Base-by-base conservation (phyloP, 1,139 yeast genomes). In the Suhomyces choctaworum region DNA sequence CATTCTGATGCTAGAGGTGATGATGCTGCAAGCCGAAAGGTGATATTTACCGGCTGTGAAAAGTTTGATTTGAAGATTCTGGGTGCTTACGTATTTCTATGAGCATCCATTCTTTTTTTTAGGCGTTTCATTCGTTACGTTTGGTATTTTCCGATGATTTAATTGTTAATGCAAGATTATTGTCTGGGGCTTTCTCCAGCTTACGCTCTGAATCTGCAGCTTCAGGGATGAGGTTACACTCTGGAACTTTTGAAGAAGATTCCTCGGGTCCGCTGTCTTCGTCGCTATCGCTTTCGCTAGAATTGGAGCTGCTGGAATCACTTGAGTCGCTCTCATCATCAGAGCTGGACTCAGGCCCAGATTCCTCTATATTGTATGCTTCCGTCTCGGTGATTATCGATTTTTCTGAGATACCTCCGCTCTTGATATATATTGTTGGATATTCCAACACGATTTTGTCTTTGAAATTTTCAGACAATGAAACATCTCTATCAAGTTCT, bases 361-460 rank as follows among this genome's bases (percentile, higher is more conserved):
- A 13, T 8, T 25, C 52, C 44, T 36, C 12, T 48, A 36, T 12
- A 25, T 40, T 25, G 36, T 62, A 63, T 0, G 66, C 65, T 4
- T 41, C 41, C 5, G 36, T 38, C 1, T 47, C 46, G 2, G 47
- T 40, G 6, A 30, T 12, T 5, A 27, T 23, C 16, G 34, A 40
- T 2, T 48, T 53, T 7, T 36, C 37, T 37, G 54, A 34, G 1
- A 44, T 39, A 1, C 41, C 46, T 3, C 42, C 44, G 16, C 40
- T 34, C 11, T 49, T 44, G 4, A 84, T 66, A 40, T 66, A 73
- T 4, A 87, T 64, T 0, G 90, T 82, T 0, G 96, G 96, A 48
- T 74, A 87, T 54, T 88, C 96, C 25, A 88, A 62, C 0, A 89
- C 86, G 0, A 80, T 69, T 39, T 71, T 69, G 33, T 78, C 78